Evolutionary conservation across 2,329 filamentous ascomycete genomes (phyloP).

Genomic region (Xylaria sp.): DNA sequence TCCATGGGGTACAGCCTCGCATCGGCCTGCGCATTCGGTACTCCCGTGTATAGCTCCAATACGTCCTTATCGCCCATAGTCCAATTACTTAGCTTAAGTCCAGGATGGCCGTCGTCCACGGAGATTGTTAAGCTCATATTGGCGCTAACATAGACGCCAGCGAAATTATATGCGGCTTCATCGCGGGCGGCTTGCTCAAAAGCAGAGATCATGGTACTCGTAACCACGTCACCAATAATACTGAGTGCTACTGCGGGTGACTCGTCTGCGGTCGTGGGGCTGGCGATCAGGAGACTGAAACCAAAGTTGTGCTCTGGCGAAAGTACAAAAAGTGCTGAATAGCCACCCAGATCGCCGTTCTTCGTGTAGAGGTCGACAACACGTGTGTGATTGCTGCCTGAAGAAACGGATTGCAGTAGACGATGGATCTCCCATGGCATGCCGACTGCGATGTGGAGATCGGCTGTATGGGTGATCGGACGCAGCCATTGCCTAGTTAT

Average conservation of each 20-base stretch:
- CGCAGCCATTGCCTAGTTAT: slow-evolving; percentile 8
- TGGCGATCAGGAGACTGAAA: background rate
- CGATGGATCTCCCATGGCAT: slow-evolving; percentile 18
- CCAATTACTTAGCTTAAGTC: slow-evolving; percentile 14
- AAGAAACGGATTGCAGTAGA: background rate
- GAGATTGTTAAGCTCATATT: slow-evolving; percentile 8
- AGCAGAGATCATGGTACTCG: background rate
- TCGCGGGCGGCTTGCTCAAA: slow-evolving; percentile 10
- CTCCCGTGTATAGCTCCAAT: slow-evolving; percentile 1
- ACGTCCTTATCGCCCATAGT: slow-evolving; percentile 8
- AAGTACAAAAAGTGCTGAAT: slow-evolving; percentile 2
- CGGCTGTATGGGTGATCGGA: slow-evolving; percentile 8
- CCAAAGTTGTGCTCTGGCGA: slow-evolving; percentile 10
- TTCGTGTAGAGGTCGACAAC: slow-evolving; percentile 13
- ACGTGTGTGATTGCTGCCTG: slow-evolving; percentile 7
- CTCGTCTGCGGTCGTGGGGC: background rate
- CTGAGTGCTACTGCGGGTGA: background rate
- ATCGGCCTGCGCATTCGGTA: background rate
- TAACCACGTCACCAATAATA: slow-evolving; percentile 4
- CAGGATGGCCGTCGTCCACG: slow-evolving; percentile 2
- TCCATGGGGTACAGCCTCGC: slow-evolving; percentile 12
- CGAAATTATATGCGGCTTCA: background rate
- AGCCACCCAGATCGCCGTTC: slow-evolving; percentile 5
- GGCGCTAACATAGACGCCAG: background rate
- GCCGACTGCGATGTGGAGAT: slow-evolving; percentile 8